These are phyloP conservation scores for Nigrospora osmanthi DNA, from an alignment of 2,329 filamentous ascomycete genomes.

Conservation along the genomic window DNA sequence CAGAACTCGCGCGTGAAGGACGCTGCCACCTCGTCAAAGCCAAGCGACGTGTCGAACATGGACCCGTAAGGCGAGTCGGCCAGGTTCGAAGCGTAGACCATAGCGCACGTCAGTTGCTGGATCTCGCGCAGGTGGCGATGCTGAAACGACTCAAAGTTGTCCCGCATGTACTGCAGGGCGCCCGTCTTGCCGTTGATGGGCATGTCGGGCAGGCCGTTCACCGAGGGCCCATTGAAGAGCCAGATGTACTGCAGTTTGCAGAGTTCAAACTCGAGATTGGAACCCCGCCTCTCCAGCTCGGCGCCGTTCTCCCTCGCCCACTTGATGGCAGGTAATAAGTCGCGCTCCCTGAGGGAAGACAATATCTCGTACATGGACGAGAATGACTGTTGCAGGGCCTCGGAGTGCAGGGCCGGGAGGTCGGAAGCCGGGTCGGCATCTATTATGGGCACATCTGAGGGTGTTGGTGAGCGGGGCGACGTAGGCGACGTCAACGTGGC, in stretches of 20 bases:
- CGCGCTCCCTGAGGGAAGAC: conserved; percentile 63
- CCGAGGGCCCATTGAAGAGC: conserved; percentile 61
- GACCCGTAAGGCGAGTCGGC: conserved; percentile 67
- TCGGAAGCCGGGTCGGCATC: conserved; percentile 32
- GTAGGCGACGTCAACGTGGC: conserved; percentile 10
- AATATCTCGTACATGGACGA: conserved; percentile 87
- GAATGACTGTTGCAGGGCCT: conserved; percentile 72
- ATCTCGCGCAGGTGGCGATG: conserved; percentile 71
- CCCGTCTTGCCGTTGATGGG: conserved; percentile 45
- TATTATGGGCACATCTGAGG: conserved; percentile 17
- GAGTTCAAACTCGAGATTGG: conserved; percentile 92
- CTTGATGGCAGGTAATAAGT: conserved; percentile 74
- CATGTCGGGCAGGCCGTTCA: conserved; percentile 47
- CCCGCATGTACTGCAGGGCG: conserved; percentile 69
- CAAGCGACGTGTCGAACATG: conserved; percentile 66
- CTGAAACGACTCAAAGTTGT: conserved; percentile 68
- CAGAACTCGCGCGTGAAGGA: conserved; percentile 95
- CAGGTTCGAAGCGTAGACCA: conserved; percentile 73
- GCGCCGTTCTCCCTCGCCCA: conserved; percentile 72
- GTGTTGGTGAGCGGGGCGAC: conserved; percentile 8
- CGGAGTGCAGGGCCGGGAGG: conserved; percentile 51
- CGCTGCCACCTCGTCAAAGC: conserved; percentile 77
- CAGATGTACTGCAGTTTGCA: conserved; percentile 84
- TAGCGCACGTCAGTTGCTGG: conserved; percentile 70
- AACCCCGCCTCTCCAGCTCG: conserved; percentile 71